Percentiles rank a stretch among this genome's conserved stretches.
phyloP scores from a whole-genome alignment of 805 yeast species.

The Candida maltosa region DNA sequence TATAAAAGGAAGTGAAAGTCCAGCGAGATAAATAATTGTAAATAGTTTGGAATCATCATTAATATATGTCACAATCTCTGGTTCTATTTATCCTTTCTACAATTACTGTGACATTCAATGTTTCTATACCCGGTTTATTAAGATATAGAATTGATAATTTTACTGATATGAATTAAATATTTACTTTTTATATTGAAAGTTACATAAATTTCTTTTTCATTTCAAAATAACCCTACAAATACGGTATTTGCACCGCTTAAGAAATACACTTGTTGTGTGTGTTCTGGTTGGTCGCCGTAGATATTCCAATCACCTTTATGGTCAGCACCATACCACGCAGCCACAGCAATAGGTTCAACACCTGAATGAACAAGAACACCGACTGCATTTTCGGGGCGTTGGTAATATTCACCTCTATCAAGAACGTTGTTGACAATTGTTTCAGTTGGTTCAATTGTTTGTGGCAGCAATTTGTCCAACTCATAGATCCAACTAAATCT shows the following conservation, averaged over 20 bases:
- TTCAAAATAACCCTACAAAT: constrained; percentile 1
- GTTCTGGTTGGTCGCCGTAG: constrained; percentile 1
- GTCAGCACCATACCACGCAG: constrained; percentile 5
- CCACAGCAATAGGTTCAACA: constrained; percentile 3
- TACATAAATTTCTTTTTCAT: no score
- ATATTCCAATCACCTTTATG: constrained; percentile 2
- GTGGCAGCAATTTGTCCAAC: not conserved
- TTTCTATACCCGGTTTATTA: no score
- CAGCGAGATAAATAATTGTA: no score
- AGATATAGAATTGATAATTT: no score
- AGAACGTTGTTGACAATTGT: not conserved
- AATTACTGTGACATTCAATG: no score
- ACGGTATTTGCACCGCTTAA: not conserved
- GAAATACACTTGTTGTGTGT: constrained; percentile 3
- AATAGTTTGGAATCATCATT: no score
- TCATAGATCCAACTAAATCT: not conserved
- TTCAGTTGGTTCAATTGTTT: not conserved
- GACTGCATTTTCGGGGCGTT: not conserved
- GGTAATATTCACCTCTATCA: not conserved
- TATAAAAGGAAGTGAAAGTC: no score
- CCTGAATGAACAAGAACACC: not conserved
- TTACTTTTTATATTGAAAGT: no score
- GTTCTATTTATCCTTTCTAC: no score
- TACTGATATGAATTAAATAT: no score
- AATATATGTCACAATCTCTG: no score